Conservation (phyloP, 352 stramenopile genomes). For the Thraustochytrium striatum region DNA sequence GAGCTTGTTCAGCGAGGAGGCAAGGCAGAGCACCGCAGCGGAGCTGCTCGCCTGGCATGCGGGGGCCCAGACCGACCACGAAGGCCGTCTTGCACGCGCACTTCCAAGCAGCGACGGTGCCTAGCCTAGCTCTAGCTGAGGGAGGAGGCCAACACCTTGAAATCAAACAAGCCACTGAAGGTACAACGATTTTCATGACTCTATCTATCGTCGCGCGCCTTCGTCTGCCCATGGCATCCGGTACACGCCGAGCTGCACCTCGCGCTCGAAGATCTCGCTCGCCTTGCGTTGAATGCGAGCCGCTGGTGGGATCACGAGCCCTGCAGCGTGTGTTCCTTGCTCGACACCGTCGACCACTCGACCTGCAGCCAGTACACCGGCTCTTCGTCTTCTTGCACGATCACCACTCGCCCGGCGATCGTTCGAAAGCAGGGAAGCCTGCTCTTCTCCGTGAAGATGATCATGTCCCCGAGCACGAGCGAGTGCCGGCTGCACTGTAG, state of each 20-base stretch:
- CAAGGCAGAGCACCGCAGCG: too few relatives aligned
- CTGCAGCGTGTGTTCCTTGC: neutral
- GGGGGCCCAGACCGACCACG: neutral
- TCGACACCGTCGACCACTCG: conserved; percentile 2
- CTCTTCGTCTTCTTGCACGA: neutral
- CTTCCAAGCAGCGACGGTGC: too few relatives aligned
- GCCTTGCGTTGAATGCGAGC: neutral
- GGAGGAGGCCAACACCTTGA: too few relatives aligned
- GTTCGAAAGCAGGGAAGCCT: conserved; percentile 18
- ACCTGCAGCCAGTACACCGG: conserved; percentile 20
- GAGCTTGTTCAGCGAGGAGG: too few relatives aligned
- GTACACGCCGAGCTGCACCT: conserved; percentile 33
- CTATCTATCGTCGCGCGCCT: neutral
- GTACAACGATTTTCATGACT: neutral
- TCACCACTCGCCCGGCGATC: conserved; percentile 18
- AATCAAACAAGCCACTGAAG: neutral
- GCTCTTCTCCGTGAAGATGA: conserved; percentile 12
- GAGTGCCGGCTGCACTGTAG: neutral
- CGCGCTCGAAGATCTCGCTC: conserved; percentile 4
- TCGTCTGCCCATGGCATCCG: conserved; percentile 6
- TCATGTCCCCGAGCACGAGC: neutral
- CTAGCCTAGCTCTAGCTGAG: too few relatives aligned
- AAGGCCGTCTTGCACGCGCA: neutral
- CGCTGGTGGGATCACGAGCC: neutral
- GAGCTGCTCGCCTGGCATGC: neutral